phyloP scores from a whole-genome alignment of 192 early-diverging fungal species.

The Entophlyctis luteolus region DNA sequence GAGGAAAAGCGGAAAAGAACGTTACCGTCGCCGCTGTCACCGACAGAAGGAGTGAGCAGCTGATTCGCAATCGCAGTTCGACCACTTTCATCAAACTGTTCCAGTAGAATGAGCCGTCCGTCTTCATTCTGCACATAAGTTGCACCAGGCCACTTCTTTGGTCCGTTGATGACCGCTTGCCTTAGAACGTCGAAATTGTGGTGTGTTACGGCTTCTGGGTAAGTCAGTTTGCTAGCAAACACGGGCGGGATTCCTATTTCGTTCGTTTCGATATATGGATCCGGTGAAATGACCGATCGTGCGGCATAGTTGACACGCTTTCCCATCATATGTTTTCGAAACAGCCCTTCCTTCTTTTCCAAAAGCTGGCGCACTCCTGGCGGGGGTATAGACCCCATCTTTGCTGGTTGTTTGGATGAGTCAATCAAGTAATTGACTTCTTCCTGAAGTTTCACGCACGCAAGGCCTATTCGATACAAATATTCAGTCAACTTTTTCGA shows the following conservation, averaged over 20 bases:
- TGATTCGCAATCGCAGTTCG: slow-evolving; percentile 92
- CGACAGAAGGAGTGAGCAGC: slow-evolving; percentile 51
- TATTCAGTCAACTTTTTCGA: slow-evolving; percentile 21
- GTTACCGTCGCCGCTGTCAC: slow-evolving; percentile 24
- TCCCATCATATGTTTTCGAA: slow-evolving; percentile 99
- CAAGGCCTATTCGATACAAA: slow-evolving; percentile 42
- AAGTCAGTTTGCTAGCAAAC: slow-evolving; percentile 92
- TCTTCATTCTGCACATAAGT: slow-evolving; percentile 93
- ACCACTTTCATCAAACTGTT: slow-evolving; percentile 76
- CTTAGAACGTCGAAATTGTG: slow-evolving; percentile 92
- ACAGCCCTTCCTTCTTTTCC: slow-evolving; percentile 99
- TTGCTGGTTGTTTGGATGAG: slow-evolving; percentile 77
- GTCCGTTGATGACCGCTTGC: slow-evolving; percentile 91
- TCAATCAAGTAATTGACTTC: slow-evolving; percentile 92
- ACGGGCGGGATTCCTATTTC: slow-evolving; percentile 97
- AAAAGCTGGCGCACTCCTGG: slow-evolving; percentile 91
- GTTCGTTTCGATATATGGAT: slow-evolving; percentile 94
- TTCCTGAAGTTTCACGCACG: slow-evolving; percentile 80
- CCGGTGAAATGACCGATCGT: slow-evolving; percentile 94
- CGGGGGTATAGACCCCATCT: slow-evolving; percentile 65
- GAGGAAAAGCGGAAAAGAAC: too few relatives aligned
- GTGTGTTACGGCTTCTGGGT: slow-evolving; percentile 93
- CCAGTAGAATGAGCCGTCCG: slow-evolving; percentile 79
- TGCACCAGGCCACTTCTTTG: slow-evolving; percentile 93
- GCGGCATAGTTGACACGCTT: slow-evolving; percentile 99